Percentiles rank a stretch among this genome's conserved stretches.
These are phyloP conservation scores for Fonsecaea multimorphosa DNA, from an alignment of 2,329 filamentous ascomycete species.

Conservation along the genomic window DNA sequence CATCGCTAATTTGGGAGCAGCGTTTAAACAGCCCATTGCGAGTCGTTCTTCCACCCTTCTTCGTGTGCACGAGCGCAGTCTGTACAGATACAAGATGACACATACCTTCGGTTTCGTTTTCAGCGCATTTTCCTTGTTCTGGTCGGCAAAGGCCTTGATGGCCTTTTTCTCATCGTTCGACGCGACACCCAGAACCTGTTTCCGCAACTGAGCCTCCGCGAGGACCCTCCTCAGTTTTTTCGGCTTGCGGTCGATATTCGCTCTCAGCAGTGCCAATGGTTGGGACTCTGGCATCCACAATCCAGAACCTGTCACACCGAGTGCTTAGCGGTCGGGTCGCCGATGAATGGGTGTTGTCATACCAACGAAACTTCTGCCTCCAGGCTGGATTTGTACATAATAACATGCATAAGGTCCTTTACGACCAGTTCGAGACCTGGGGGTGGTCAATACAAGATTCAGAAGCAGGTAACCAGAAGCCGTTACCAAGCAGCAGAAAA, in stretches of 20 bases:
- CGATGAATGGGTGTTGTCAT: conserved; percentile 45
- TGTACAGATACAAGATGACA: conserved; percentile 29
- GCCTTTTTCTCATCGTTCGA: conserved; percentile 64
- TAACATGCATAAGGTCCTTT: conserved; percentile 89
- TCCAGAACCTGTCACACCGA: conserved; percentile 66
- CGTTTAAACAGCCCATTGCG: neutral
- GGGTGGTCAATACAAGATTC: neutral
- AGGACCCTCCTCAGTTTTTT: conserved; percentile 72
- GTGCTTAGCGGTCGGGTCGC: conserved; percentile 11
- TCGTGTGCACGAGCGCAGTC: neutral
- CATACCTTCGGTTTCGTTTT: conserved; percentile 85
- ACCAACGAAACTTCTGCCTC: conserved; percentile 72
- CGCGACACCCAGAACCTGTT: conserved; percentile 67
- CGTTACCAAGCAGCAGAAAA: conserved; percentile 79
- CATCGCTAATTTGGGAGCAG: conserved; percentile 7
- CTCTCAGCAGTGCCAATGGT: conserved; percentile 70
- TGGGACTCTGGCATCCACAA: conserved; percentile 77
- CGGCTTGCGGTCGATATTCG: conserved; percentile 76
- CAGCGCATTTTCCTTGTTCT: conserved; percentile 75
- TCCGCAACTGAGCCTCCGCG: conserved; percentile 64
- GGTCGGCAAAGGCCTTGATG: conserved; percentile 71
- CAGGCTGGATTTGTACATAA: conserved; percentile 81
- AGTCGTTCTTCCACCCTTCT: neutral
- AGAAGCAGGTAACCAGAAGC: neutral
- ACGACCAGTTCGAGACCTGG: conserved; percentile 77